Base-by-base conservation (phyloP, 1,139 yeast species). In the Candida labiduridarum region DNA sequence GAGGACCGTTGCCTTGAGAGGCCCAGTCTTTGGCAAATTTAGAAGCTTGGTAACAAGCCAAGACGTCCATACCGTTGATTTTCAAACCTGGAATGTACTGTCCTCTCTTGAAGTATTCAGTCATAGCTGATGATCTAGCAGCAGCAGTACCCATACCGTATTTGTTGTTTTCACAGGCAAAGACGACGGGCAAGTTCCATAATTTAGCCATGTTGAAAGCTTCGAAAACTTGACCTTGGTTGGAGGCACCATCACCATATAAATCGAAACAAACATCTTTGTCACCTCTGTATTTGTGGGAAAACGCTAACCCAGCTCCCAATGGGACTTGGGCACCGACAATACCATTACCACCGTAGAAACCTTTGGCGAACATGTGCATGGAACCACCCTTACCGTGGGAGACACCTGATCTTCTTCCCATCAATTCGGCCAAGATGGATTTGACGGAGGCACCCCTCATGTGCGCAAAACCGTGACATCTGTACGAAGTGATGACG, bases 111-210 rank as follows among this genome's bases (percentile, higher is more conserved):
- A 88, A 89, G 83, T 91, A 94, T 66, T 94, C 98, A 54, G 96
- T 87, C 81, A 91, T 77, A 48, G 99, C 99, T 52, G 97, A 91
- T 14, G 98, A 90, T 78, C 99, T 87, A 49, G 96, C 76, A 52
- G 98, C 98, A 59, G 99, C 78, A 49, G 99, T 94, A 78, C 99
- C 99, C 99, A 94, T 94, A 82, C 99, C 99, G 72, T 94, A 94
- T 79, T 91, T 94, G 85, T 94, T 94, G 83, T 94, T 94, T 78
- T 94, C 99, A 81, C 99, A 94, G 58, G 95, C 91, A 69, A 90
- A 94, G 59, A 94, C 76, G 68, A 90, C 87, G 59, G 99, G 99
- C 68, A 94, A 83, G 76, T 91, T 85, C 97, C 97, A 94, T 71
- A 94, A 84, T 78, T 94, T 95, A 67, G 99, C 99, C 99, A 94